A percentile compares a stretch with the other conserved stretches of the same genome.
Evolutionary conservation across 2,329 filamentous ascomycete species (phyloP).

Genomic region (Penicillium verrucosum): DNA sequence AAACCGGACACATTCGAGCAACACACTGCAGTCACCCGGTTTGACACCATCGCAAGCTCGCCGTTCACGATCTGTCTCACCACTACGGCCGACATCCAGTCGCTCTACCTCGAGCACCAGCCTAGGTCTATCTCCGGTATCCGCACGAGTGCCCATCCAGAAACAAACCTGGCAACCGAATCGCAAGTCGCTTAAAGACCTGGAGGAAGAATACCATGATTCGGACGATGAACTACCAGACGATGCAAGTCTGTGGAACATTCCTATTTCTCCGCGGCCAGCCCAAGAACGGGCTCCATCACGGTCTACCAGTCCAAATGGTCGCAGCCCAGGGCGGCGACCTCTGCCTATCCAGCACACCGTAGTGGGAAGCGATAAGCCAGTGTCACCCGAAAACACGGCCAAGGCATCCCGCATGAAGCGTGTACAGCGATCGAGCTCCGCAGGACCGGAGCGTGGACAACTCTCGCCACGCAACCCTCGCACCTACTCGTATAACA

Average conservation of each 20-base stretch:
- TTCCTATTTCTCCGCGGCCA: constrained; percentile 48
- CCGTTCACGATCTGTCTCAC: constrained; percentile 33
- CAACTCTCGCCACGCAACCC: constrained; percentile 42
- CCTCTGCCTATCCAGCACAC: constrained; percentile 45
- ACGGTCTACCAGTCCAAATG: constrained; percentile 42
- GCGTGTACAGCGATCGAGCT: constrained; percentile 35
- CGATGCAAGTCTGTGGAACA: constrained; percentile 51
- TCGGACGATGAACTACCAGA: constrained; percentile 51
- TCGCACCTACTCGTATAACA: constrained; percentile 58
- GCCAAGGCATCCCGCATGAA: constrained; percentile 33
- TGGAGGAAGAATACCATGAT: constrained; percentile 51
- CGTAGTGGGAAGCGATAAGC: constrained; percentile 26
- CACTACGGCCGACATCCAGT: constrained; percentile 26
- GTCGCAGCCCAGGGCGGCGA: constrained; percentile 38
- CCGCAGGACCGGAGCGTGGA: constrained; percentile 42
- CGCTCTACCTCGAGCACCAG: constrained; percentile 28
- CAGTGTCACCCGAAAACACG: constrained; percentile 23
- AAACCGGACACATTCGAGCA: constrained; percentile 23
- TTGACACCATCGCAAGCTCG: constrained; percentile 28
- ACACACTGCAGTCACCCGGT: constrained; percentile 24
- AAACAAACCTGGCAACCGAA: constrained; percentile 44
- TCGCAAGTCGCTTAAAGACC: constrained; percentile 47
- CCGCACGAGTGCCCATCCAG: constrained; percentile 26
- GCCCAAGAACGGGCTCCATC: constrained; percentile 40
- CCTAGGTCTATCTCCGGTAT: constrained; percentile 27